phyloP scores from a whole-genome alignment of 2,329 filamentous ascomycete species.

The Macrophomina pseudophaseolina region DNA sequence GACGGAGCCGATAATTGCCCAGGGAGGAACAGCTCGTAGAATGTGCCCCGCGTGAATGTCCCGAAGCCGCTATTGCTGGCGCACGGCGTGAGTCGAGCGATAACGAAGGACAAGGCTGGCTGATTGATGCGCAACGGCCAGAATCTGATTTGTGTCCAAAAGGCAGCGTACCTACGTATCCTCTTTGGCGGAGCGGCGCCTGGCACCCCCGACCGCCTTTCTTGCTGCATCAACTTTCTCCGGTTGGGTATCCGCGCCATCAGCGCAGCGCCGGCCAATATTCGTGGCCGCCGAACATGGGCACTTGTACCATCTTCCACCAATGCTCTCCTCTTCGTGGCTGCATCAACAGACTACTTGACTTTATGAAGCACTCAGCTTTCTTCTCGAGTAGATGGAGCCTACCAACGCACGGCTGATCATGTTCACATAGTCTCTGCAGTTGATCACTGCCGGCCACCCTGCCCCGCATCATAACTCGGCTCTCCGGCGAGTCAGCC shows the following conservation, averaged over 20 bases:
- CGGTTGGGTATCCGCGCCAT: slow-evolving; percentile 7
- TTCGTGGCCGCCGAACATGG: neutral
- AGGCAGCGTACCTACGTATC: slow-evolving; percentile 11
- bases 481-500: too few relatives aligned
- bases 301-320: neutral
- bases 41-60: slow-evolving; percentile 5
- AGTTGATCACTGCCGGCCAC: neutral
- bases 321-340: neutral
- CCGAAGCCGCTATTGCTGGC: neutral
- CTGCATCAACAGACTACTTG: neutral
- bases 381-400: neutral
- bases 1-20: slow-evolving; percentile 14
- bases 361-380: neutral
- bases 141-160: slow-evolving; percentile 17
- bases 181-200: slow-evolving; percentile 22
- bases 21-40: slow-evolving; percentile 11
- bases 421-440: neutral
- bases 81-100: neutral
- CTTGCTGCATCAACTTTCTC: slow-evolving; percentile 5
- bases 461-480: too few relatives aligned
- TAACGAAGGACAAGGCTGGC: slow-evolving; percentile 3
- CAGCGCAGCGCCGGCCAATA: neutral
- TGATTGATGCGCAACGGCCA: neutral
- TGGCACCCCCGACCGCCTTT: slow-evolving; percentile 16
- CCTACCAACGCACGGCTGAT: neutral